phyloP scores from a whole-genome alignment of 805 yeast genomes.

The Kazachstania bromeliacearum region DNA sequence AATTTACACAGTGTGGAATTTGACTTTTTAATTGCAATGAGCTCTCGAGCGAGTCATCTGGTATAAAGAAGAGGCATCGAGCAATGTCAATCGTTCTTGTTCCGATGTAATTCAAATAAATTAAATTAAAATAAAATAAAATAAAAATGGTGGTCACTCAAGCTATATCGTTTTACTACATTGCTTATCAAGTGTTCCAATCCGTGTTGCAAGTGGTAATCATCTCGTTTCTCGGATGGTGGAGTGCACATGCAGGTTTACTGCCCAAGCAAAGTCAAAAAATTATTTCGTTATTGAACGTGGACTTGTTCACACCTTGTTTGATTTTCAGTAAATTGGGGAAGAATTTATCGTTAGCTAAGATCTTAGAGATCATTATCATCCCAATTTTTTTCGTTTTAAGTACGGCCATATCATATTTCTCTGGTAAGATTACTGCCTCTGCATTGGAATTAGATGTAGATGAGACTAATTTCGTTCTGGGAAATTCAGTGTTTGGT shows the following conservation, averaged over 20 bases:
- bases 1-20: too few species aligned
- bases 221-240: constrained; percentile 79
- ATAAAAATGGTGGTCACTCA: too few species aligned
- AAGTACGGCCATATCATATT: constrained; percentile 66
- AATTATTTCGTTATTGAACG: constrained; percentile 66
- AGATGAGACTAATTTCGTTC: constrained; percentile 80
- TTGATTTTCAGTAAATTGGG: constrained; percentile 80
- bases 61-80: too few species aligned
- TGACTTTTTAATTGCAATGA: too few species aligned
- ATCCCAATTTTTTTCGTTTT: constrained; percentile 81
- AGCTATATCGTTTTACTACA: constrained; percentile 25
- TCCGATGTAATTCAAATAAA: neutral
- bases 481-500: constrained; percentile 96
- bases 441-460: constrained; percentile 47
- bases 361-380: constrained; percentile 68
- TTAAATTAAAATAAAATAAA: too few species aligned
- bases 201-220: constrained; percentile 87
- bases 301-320: constrained; percentile 90
- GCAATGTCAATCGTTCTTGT: too few species aligned
- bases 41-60: neutral
- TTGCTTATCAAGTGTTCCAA: constrained; percentile 66
- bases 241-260: constrained; percentile 68
- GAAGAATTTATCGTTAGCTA: constrained; percentile 56
- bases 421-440: constrained; percentile 51
- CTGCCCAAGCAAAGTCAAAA: constrained; percentile 69